Percentiles rank a stretch among this genome's conserved stretches.
Conservation (phyloP, 805 yeast species). For the Kluyveromyces starmeri region DNA sequence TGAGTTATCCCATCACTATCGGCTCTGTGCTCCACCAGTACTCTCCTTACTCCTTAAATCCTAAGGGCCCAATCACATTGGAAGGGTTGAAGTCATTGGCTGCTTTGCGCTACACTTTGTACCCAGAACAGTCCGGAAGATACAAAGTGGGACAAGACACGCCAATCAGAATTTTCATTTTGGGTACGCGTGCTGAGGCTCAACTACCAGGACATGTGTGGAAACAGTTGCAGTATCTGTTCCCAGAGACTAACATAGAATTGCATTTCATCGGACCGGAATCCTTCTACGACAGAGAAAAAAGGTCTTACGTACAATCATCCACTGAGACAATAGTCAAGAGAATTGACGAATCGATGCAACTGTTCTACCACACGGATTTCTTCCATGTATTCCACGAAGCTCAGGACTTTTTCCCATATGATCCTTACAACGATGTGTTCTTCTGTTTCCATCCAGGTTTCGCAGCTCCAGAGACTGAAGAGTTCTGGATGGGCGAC, state of each 20-base stretch:
- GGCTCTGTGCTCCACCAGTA: constrained; percentile 74
- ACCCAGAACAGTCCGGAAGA: constrained; percentile 41
- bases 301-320: constrained; percentile 49
- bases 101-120: constrained; percentile 82
- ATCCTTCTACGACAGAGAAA: constrained; percentile 64
- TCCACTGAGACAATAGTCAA: constrained; percentile 57
- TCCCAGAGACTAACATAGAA: constrained; percentile 77
- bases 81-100: constrained; percentile 93
- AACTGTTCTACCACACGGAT: constrained; percentile 77
- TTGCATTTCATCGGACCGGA: constrained; percentile 94
- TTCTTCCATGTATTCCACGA: constrained; percentile 88
- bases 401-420: constrained; percentile 92
- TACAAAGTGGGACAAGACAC: constrained; percentile 61
- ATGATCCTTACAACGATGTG: constrained; percentile 90
- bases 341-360: constrained; percentile 64
- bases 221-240: constrained; percentile 82
- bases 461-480: constrained; percentile 69
- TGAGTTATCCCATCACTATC: constrained; percentile 87
- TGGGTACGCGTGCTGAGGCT: constrained; percentile 91
- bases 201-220: constrained; percentile 91
- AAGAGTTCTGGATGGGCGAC: constrained; percentile 83
- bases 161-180: constrained; percentile 79
- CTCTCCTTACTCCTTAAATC: constrained; percentile 74
- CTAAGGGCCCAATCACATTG: constrained; percentile 78
- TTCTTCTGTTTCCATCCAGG: constrained; percentile 97